Evolutionary conservation across 2,329 filamentous ascomycete genomes (phyloP), one percentile per base, ranked within the genome.

Genomic region (Trematosphaeria pertusa): DNA sequence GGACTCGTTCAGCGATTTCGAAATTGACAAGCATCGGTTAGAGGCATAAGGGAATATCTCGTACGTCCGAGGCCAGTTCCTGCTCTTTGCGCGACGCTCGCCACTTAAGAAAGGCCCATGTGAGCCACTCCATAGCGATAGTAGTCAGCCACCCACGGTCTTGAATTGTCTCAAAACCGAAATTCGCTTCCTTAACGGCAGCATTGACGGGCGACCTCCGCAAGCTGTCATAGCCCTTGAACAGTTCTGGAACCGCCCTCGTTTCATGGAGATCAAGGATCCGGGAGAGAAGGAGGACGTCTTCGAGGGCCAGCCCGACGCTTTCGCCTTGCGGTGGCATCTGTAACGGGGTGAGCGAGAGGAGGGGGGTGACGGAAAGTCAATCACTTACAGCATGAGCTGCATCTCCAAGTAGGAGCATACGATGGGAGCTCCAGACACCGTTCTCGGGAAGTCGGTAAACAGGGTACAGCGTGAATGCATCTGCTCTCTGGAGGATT

Each of bases 291-390:
- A 77, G 53, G 18, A 78, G 72, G 1, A 71, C 71, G 43, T 78
- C 75, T 47, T 78, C 75, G 4, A 78, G 62, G 1, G 73, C 74
- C 39, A 75, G 73, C 1, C 73, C 71, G 6, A 73, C 74, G 5
- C 73, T 75, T 59, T 78, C 75, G 34, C 76, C 75, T 17, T 72
- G 71, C 0, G 75, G 75, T 1, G 75, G 75, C 75, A 78, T 78
- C 74, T 77, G 22, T n/a, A n/a, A n/a, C n/a, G n/a, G n/a, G n/a
- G n/a, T n/a, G n/a, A n/a, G n/a, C n/a, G n/a, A n/a, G n/a, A n/a
- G n/a, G n/a, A n/a, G n/a, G n/a, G n/a, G n/a, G n/a, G n/a, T n/a
- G n/a, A n/a, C n/a, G n/a, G n/a, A n/a, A n/a, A n/a, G n/a, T n/a
- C n/a, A n/a, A n/a, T n/a, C 2, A 65, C 73, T 38, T 67, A 76